Evolutionary conservation across 2,329 filamentous ascomycete species (phyloP), one percentile per base, ranked within the genome.

Genomic region (Penicillium sclerotiorum): DNA sequence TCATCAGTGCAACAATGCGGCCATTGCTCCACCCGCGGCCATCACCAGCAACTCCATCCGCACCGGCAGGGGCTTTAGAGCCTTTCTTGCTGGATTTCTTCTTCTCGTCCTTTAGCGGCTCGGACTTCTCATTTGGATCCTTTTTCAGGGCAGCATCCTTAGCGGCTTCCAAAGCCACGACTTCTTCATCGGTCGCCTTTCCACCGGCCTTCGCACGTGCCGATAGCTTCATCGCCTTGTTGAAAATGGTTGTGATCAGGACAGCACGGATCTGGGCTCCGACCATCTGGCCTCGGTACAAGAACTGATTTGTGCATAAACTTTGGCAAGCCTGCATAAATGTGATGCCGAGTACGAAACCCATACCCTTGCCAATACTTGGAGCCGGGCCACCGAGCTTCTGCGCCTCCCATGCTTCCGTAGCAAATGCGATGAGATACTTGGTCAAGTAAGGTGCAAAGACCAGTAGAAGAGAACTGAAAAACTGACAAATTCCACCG

Each of bases 1-100:
- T 93, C 92, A 97, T 96, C 60, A 97, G 68, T 59, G 95, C 95
- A 66, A 94, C 85, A 45, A 97, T 90, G 55, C 90, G 85, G 18
- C 94, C 94, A 63, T 96, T 97, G 49, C 86, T 86, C 93, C 93
- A 97, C 20, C 93, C 94, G 18, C 83, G 78, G 2, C 87, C 89
- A 61, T 94, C 88, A 4, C 83, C 84, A 9, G 81, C 72, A 17
- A 87, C 82, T 3, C 76, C 70, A 11, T 60, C 71, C 52, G 75
- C 71, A 30, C 66, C 65, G 18, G 74, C 72, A 11, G 66, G 69
- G n/a, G 49, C 38, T 36, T 74, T 73, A 4, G 67, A 17, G 61
- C 5, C 63, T 57, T 5, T 69, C 69, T 43, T 59, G 56, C 7
- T 18, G 17, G 38, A 49, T 50, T 50, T 62, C 50, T 45, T 55